These are phyloP conservation scores for Sugiyamaella pinicola DNA, from an alignment of 1,139 yeast genomes.

Conservation along the genomic window DNA sequence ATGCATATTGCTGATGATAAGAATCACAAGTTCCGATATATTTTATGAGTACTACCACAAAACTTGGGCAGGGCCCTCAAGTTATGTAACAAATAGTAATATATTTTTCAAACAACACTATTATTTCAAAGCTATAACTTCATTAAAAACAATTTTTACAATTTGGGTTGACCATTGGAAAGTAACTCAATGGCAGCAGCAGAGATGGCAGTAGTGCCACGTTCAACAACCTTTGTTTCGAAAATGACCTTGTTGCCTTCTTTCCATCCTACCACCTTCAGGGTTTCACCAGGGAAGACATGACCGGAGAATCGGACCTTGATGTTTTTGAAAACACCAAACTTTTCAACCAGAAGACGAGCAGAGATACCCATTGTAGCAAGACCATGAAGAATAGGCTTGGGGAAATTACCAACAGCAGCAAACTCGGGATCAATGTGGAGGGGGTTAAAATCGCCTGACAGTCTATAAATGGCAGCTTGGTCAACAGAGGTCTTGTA, in stretches of 20 bases:
- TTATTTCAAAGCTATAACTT: conserved; percentile 1
- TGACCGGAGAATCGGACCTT: conserved; percentile 90
- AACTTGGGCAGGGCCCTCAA: background rate
- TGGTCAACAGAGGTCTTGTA: conserved; percentile 69
- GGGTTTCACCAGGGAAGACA: conserved; percentile 96
- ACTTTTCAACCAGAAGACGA: conserved; percentile 75
- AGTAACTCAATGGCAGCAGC: conserved; percentile 81
- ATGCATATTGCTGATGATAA: conserved; percentile 27
- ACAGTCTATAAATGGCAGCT: conserved; percentile 87
- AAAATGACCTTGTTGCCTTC: conserved; percentile 68
- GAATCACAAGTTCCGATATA: conserved; percentile 30
- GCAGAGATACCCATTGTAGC: conserved; percentile 84
- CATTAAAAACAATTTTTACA: conserved; percentile 26
- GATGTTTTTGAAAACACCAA: conserved; percentile 79
- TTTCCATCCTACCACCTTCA: conserved; percentile 85
- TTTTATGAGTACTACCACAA: conserved; percentile 20
- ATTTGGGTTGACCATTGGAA: conserved; percentile 32
- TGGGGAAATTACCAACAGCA: conserved; percentile 79
- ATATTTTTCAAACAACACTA: background rate
- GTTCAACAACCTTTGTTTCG: conserved; percentile 81
- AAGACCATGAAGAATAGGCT: conserved; percentile 92
- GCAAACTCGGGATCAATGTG: conserved; percentile 95
- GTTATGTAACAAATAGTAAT: background rate
- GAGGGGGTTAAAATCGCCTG: conserved; percentile 93
- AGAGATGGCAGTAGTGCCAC: conserved; percentile 76